These are phyloP conservation scores for Erodium chrysanthum DNA, from an alignment of 441 rosid genomes.

Conservation along the genomic window DNA sequence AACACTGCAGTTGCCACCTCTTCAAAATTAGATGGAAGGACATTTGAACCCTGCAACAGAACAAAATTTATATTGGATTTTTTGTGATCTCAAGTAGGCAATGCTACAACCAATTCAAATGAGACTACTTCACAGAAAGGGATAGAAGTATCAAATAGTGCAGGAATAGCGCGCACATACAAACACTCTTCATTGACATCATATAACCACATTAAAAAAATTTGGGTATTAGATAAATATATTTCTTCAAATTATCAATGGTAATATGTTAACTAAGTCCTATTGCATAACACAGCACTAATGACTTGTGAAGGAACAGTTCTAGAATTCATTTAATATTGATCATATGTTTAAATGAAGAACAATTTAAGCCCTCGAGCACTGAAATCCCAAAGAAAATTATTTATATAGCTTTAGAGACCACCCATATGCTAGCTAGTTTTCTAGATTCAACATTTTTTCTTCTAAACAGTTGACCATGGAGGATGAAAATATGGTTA, in stretches of 20 bases:
- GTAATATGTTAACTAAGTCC: not conserved
- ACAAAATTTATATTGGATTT: slow-evolving; percentile 8
- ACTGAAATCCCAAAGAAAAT: not conserved
- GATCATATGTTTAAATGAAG: not conserved
- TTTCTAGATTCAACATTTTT: not conserved
- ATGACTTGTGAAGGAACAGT: not conserved
- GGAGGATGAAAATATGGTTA: not conserved
- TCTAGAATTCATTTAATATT: not conserved
- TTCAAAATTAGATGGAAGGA: slow-evolving; percentile 70
- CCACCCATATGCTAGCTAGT: not conserved
- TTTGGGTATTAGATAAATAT: not conserved
- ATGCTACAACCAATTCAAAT: not conserved
- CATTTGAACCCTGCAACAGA: slow-evolving; percentile 41
- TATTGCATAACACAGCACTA: not conserved
- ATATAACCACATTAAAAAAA: not conserved
- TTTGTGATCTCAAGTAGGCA: not conserved
- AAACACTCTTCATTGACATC: not conserved
- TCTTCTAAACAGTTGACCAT: slow-evolving; percentile 1
- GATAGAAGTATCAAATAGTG: not conserved
- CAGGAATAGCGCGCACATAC: not conserved
- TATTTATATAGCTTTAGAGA: not conserved
- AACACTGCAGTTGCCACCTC: slow-evolving; percentile 72
- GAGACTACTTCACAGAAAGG: not conserved
- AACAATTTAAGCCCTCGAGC: not conserved
- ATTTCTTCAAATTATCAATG: slow-evolving; percentile 1